Conservation (phyloP, 306 rosid species). For the Cajanus cajan region DNA sequence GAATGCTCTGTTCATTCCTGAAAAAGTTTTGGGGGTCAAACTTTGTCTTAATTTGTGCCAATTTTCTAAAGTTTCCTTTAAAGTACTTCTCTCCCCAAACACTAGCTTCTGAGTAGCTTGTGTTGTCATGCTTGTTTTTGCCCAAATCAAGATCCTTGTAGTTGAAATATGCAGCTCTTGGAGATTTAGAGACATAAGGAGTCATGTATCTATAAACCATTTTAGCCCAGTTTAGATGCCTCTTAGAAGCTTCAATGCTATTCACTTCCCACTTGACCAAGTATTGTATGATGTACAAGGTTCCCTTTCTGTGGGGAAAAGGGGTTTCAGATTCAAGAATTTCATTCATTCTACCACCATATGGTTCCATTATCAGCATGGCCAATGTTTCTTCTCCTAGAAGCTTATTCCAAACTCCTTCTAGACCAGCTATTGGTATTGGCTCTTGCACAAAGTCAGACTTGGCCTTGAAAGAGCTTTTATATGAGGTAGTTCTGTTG, state of each 20-base stretch:
- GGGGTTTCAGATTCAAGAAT: conserved; percentile 46
- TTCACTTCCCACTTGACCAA: conserved; percentile 27
- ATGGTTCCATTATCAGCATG: conserved; percentile 46
- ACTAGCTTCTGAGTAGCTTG: conserved; percentile 37
- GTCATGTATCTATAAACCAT: conserved; percentile 37
- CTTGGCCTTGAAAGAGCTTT: conserved; percentile 57
- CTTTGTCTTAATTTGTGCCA: conserved; percentile 36
- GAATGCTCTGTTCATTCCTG: conserved; percentile 47
- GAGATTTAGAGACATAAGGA: conserved; percentile 41
- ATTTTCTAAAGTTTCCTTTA: conserved; percentile 36
- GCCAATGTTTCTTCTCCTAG: conserved; percentile 32
- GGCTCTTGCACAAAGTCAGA: conserved; percentile 55
- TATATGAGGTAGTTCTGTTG: conserved; percentile 31
- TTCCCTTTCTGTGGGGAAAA: conserved; percentile 61
- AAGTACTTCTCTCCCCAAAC: conserved; percentile 43
- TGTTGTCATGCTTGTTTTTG: conserved; percentile 10
- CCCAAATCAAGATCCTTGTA: conserved; percentile 50
- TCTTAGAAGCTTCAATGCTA: conserved; percentile 8
- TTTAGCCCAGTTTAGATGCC: conserved; percentile 26
- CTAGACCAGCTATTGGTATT: conserved; percentile 40
- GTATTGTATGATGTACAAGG: conserved; percentile 41
- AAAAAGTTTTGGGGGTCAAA: conserved; percentile 41
- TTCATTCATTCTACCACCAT: conserved; percentile 55
- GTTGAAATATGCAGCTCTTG: conserved; percentile 37
- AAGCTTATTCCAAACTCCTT: conserved; percentile 52